Base-by-base conservation (phyloP, 1,139 yeast species). In the Magnusiomyces magnusii region DNA sequence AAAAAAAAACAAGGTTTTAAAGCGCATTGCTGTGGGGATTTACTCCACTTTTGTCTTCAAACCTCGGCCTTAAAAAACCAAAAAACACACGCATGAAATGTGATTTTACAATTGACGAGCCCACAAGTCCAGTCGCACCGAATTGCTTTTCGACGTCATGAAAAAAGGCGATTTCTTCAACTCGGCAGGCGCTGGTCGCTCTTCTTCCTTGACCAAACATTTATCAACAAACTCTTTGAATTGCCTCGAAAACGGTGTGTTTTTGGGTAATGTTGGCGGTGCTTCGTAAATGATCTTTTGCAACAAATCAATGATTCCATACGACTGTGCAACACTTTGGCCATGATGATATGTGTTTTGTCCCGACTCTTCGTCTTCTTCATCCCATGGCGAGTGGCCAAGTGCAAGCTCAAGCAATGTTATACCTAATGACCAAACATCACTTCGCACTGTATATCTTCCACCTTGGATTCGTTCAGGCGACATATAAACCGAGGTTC, bases 401-500 rank as follows among this genome's bases (percentile, higher is more conserved):
- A 88, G 82, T 0, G 97, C 93, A 58, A 93, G 76, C 71, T 93
- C 98, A 56, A 90, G 83, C 55, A 93, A 77, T 85, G 92, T 87
- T 53, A 93, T 76, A 0, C 99, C 99, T 68, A 92, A 76, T 0
- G 97, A 90, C 99, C 99, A 93, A 17, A 93, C 93, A 71, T 93
- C 99, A 41, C 96, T 92, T 67, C 92, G 91, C 27, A 92, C 87
- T 7, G 96, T 87, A 72, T 93, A 93, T 19, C 86, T 86, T 55
- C 90, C 89, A 15, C 99, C 99, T 73, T 90, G 97, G 59, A 93
- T 93, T 64, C 99, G 80, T 69, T 93, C 99, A 0, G 99, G 99
- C 0, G 96, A 90, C 99, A 93, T 93, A 69, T 93, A 93, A 1
- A 96, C 90, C 0, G 97, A 90, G 0, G 99, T 93, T 1, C 99